These are phyloP conservation scores for Aureobasidium sp. DNA, from an alignment of 2,329 filamentous ascomycete species.

Conservation along the genomic window DNA sequence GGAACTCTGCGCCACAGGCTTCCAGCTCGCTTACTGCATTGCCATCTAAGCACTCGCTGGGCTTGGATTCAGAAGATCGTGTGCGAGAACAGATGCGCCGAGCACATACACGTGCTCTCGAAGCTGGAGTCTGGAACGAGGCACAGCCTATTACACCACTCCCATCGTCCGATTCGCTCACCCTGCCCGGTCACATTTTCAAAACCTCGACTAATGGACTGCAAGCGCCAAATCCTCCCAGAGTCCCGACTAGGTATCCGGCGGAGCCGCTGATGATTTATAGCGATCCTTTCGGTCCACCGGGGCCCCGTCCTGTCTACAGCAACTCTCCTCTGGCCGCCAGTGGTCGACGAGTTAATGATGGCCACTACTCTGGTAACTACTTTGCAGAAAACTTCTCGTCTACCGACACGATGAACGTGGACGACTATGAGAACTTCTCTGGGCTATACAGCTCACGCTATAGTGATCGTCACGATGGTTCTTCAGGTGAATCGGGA, in stretches of 20 bases:
- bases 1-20: constrained; percentile 24
- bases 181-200: background rate
- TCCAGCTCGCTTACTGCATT: constrained; percentile 20
- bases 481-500: constrained; percentile 30
- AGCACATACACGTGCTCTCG: constrained; percentile 32
- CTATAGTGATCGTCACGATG: constrained; percentile 29
- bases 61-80: constrained; percentile 25
- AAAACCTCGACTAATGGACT: constrained; percentile 8
- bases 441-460: constrained; percentile 4
- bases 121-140: constrained; percentile 28
- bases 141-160: constrained; percentile 30
- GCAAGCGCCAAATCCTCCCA: background rate
- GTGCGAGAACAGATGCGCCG: constrained; percentile 30
- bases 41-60: constrained; percentile 21
- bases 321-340: constrained; percentile 16
- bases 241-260: background rate
- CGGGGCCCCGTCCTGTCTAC: constrained; percentile 18
- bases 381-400: constrained; percentile 1
- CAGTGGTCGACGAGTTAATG: background rate
- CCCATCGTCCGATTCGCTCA: constrained; percentile 21
- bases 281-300: constrained; percentile 19
- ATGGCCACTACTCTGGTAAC: constrained; percentile 1
- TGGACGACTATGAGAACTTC: background rate
- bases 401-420: background rate
- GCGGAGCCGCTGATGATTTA: background rate